phyloP scores from a whole-genome alignment of 306 rosid genomes.

The Prunus armeniaca region DNA sequence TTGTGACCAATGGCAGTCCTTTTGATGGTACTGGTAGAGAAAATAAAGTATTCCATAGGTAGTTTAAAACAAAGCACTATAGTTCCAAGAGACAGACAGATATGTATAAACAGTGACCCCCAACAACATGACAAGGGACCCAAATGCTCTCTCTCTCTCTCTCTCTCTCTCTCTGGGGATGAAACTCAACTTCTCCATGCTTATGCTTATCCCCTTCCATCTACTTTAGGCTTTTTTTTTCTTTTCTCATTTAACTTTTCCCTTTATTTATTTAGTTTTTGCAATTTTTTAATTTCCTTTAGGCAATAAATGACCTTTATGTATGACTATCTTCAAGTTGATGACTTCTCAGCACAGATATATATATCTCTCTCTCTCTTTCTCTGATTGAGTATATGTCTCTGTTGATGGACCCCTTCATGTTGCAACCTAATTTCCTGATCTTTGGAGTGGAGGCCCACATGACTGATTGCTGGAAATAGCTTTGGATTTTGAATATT shows the following conservation, averaged over 20 bases:
- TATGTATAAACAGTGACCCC: conserved; percentile 58
- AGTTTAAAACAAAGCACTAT: conserved; percentile 42
- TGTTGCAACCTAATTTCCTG: conserved; percentile 62
- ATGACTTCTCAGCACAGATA: conserved; percentile 40
- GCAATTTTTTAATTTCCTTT: conserved; percentile 22
- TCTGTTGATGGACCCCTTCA: conserved; percentile 53
- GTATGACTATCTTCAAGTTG: conserved; percentile 45
- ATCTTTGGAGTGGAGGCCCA: conserved; percentile 57
- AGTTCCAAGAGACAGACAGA: conserved; percentile 36
- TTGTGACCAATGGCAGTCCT: conserved; percentile 29
- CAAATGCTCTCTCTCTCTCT: conserved; percentile 24
- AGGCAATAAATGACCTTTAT: conserved; percentile 43
- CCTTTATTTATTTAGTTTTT: background rate
- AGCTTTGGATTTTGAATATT: conserved; percentile 21
- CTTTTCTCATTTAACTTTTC: background rate
- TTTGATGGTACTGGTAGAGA: conserved; percentile 25
- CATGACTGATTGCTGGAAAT: conserved; percentile 57
- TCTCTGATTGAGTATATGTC: conserved; percentile 61
- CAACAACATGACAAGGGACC: conserved; percentile 68
- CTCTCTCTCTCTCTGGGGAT: conserved; percentile 27
- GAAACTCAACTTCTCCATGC: conserved; percentile 64
- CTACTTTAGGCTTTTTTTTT: conserved; percentile 13
- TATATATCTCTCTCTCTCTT: conserved; percentile 16
- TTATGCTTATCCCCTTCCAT: conserved; percentile 46
- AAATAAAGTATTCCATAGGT: conserved; percentile 27